Base-by-base conservation (phyloP, 2,329 filamentous ascomycete genomes). In the Sporothrix luriei region DNA sequence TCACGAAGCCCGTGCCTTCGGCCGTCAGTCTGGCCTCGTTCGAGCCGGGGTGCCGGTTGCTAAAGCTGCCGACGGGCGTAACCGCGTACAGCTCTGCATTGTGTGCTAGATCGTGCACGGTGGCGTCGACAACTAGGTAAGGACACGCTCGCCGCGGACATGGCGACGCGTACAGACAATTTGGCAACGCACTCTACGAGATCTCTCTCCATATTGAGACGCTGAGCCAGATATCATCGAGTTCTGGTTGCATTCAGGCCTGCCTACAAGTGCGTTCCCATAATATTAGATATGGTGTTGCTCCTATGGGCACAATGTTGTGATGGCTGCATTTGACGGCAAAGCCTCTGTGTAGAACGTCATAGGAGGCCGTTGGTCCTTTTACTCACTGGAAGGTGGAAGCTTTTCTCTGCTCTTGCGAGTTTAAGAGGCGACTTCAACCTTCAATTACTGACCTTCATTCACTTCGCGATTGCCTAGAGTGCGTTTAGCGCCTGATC, bases 31-130 rank as follows among this genome's bases (percentile, higher is more conserved):
- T 19, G 7, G 55, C 68, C 38, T 65, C 68, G 59, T 69, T 48
- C 68, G 49, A 64, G 19, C 65, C 68, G 2, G 29, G 38, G 24
- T 40, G 29, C 46, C 51, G 21, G 38, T 38, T 13, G 40, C 40
- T 29, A 14, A 33, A 55, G 16, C 52, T 38, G 49, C 38, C 57
- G 6, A 62, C 38, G 57, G 38, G 43, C 33, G 16, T 64, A 48
- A 65, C 48, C 2, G 62, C 66, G 49, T 71, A 71, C 10, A 66
- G 52, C 66, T 69, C 61, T n/a, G n/a, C n/a, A n/a, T n/a, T n/a
- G n/a, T n/a, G n/a, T n/a, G n/a, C n/a, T n/a, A n/a, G n/a, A n/a
- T n/a, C n/a, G n/a, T n/a, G n/a, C n/a, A 69, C 57, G 13, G 55
- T 46, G 57, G 55, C 57, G 55, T 46, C 67, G 33, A 43, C 46